phyloP scores from a whole-genome alignment of 768 basidiomycete genomes.

The Erythrobasidium yunnanense region DNA sequence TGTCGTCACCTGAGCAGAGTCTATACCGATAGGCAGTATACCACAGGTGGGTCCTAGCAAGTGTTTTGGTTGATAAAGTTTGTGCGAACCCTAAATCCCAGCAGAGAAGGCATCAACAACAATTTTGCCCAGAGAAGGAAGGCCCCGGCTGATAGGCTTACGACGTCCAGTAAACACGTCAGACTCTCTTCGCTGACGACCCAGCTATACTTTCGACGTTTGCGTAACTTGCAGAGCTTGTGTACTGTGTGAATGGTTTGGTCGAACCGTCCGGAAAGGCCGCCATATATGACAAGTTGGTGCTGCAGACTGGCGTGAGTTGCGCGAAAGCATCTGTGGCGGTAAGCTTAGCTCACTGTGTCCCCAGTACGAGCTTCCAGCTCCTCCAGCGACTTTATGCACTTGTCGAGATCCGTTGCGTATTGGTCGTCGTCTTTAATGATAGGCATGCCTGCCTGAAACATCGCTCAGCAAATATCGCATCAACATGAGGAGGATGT shows the following conservation, averaged over 20 bases:
- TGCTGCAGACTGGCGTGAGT: slow-evolving; percentile 44
- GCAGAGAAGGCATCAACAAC: background rate
- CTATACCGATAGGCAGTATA: slow-evolving; percentile 79
- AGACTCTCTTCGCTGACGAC: slow-evolving; percentile 82
- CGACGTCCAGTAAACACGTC: slow-evolving; percentile 75
- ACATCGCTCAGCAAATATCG: background rate
- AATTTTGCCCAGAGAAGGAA: background rate
- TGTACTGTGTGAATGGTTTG: slow-evolving; percentile 87
- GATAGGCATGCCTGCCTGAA: slow-evolving; percentile 55
- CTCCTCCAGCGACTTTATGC: slow-evolving; percentile 54
- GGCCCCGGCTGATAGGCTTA: slow-evolving; percentile 41
- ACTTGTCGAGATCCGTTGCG: slow-evolving; percentile 95
- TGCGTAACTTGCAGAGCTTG: slow-evolving; percentile 62
- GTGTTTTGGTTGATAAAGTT: slow-evolving; percentile 60
- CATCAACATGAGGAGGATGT: background rate
- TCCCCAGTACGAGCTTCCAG: slow-evolving; percentile 48
- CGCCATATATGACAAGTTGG: slow-evolving; percentile 70
- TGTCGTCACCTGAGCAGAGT: slow-evolving; percentile 64
- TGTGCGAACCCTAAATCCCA: slow-evolving; percentile 63
- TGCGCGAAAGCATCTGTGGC: too few relatives aligned
- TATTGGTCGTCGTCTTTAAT: slow-evolving; percentile 61
- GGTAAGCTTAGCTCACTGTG: too few relatives aligned
- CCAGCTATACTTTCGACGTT: slow-evolving; percentile 51
- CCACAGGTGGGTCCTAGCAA: slow-evolving; percentile 81
- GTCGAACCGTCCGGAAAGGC: slow-evolving; percentile 80